Evolutionary conservation across 305 asterid species (phyloP), one percentile per base, ranked within the genome.

Genomic region (Fraxinus xanthoxyloides): DNA sequence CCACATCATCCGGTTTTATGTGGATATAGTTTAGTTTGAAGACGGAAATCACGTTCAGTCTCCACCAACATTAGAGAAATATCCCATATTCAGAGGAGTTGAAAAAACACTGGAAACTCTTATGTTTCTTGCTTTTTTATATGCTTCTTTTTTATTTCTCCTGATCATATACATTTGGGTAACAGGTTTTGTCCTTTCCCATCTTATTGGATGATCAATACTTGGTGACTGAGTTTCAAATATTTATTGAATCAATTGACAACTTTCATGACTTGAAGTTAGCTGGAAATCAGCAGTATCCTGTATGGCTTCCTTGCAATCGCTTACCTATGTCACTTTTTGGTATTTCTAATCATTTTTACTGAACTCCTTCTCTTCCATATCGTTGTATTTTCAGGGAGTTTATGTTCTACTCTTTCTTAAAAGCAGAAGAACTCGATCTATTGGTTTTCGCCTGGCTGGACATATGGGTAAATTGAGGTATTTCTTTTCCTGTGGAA

Each of bases 221-320:
- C 13, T 88, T 94, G 92, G 92, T 92, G 72, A 80, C 79, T 72
- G 97, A 93, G 89, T 96, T 96, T 86, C 94, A 94, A 88, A 87
- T 48, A 70, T 94, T 96, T 85, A 88, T 96, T 83, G 98, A 96
- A 90, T 95, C 97, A 79, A 80, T 96, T 80, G 99, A 96, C 87
- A 85, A 90, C 88, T 87, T 90, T 89, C 98, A 94, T 84, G 99
- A 96, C 85, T 85, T 96, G 86, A 87, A 95, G 76, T 84, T 96
- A 82, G 97, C 90, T 83, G 98, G 97, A 80, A 92, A 91, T 81
- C 98, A 94, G 87, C 98, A 91, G 79, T 96, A 94, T 84, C 99
- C 97, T 85, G 98, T 96, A 92, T 73, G 89, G 77, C 79, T 80
- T 87, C 79, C 77, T 40, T 1, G 59, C 40, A 4, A 76, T 51